phyloP scores from a whole-genome alignment of 139 green algal species.

The Chlamydomonas sp. region DNA sequence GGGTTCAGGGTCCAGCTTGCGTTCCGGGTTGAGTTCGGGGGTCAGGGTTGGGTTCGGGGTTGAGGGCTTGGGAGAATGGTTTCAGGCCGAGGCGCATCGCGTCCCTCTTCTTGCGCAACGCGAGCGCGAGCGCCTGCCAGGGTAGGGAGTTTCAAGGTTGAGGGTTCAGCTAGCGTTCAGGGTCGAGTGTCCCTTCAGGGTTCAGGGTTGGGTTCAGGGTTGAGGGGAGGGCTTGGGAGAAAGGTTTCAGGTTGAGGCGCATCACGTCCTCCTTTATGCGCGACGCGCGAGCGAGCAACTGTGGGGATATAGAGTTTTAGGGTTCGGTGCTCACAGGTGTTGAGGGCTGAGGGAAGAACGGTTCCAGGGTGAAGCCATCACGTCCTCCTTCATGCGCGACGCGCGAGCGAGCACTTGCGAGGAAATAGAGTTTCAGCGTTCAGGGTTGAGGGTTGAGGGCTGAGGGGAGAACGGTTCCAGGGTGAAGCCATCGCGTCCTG shows the following conservation, averaged over 20 bases:
- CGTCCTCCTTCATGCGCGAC: not conserved
- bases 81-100: conserved; percentile 76
- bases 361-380: too few relatives aligned
- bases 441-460: too few relatives aligned
- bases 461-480: too few relatives aligned
- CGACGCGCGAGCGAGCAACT: conserved; percentile 73
- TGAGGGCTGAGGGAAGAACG: too few relatives aligned
- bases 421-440: too few relatives aligned
- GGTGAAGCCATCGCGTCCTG: too few relatives aligned
- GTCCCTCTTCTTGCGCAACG: conserved; percentile 75
- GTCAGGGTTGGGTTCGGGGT: not conserved
- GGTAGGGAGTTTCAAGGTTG: too few relatives aligned
- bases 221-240: not conserved
- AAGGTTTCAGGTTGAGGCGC: too few relatives aligned
- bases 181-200: not conserved
- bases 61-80: not conserved
- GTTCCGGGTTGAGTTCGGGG: not conserved
- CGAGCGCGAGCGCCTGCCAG: conserved; percentile 65
- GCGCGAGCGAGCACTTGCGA: not conserved
- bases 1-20: too few relatives aligned
- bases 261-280: conserved; percentile 79
- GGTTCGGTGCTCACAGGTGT: too few relatives aligned
- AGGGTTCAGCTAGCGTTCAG: too few relatives aligned
- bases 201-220: not conserved
- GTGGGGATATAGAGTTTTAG: conserved; percentile 5